Conservation (phyloP, 306 rosid species). For the Aeschynomene evenia region DNA sequence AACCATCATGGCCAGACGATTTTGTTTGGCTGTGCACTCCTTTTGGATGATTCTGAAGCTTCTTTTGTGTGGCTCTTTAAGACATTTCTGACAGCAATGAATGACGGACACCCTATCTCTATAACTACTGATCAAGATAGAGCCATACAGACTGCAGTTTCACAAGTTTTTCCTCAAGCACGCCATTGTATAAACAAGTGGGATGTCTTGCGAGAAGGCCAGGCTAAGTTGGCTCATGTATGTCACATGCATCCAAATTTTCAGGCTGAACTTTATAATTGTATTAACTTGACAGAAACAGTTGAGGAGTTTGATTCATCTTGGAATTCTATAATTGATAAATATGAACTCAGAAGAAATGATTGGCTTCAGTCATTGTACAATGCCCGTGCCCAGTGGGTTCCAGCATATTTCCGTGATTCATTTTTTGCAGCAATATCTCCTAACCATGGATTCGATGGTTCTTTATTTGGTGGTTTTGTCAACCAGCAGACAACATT, state of each 20-base stretch:
- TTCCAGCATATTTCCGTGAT: conserved; percentile 81
- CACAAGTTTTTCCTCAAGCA: conserved; percentile 79
- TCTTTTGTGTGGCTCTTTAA: conserved; percentile 81
- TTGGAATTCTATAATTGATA: conserved; percentile 74
- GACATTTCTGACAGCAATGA: conserved; percentile 90
- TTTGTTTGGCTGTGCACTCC: conserved; percentile 89
- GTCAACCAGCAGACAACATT: conserved; percentile 87
- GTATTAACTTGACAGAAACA: conserved; percentile 89
- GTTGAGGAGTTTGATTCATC: conserved; percentile 87
- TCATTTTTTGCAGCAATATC: conserved; percentile 71
- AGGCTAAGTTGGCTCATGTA: conserved; percentile 72
- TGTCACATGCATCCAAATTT: conserved; percentile 78
- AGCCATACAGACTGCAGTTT: conserved; percentile 73
- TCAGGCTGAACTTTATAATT: conserved; percentile 77
- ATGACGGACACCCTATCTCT: conserved; percentile 70
- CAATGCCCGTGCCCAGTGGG: conserved; percentile 81
- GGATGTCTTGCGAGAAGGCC: conserved; percentile 95
- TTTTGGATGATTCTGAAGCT: conserved; percentile 87
- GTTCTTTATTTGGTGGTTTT: conserved; percentile 80
- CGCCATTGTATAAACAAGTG: conserved; percentile 84
- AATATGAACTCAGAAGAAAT: conserved; percentile 71
- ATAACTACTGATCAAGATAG: conserved; percentile 83
- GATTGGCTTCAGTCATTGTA: conserved; percentile 85
- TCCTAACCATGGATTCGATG: conserved; percentile 64
- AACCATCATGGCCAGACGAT: conserved; percentile 87